These are phyloP conservation scores for Discostella pseudostelligera DNA, from an alignment of 108 stramenopile genomes.

Conservation along the genomic window DNA sequence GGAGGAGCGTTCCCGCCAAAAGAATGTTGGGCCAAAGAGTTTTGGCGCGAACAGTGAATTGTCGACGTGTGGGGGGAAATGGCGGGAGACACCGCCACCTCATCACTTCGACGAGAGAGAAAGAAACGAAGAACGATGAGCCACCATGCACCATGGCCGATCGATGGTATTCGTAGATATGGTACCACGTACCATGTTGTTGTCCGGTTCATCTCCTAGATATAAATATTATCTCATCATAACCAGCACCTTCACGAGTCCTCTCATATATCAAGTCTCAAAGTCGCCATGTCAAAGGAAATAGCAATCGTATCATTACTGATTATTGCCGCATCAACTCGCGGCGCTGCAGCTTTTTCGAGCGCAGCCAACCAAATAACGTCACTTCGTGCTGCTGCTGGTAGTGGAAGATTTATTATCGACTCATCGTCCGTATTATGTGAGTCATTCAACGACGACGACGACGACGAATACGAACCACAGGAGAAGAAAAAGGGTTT, in stretches of 20 bases:
- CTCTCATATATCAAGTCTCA: too few species aligned
- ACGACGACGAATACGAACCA: conserved; percentile 13
- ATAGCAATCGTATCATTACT: background rate
- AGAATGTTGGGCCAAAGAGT: too few species aligned
- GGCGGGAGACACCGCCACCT: background rate
- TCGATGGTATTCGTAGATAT: too few species aligned
- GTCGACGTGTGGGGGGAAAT: too few species aligned
- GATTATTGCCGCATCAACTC: too few species aligned
- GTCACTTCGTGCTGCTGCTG: too few species aligned
- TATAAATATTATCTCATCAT: background rate
- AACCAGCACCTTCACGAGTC: background rate
- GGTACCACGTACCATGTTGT: too few species aligned
- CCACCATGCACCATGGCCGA: too few species aligned
- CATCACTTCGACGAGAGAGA: background rate
- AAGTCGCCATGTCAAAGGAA: background rate
- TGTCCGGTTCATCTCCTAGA: too few species aligned
- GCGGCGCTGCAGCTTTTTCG: background rate
- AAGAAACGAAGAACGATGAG: background rate
- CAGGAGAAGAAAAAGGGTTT: conserved; percentile 49
- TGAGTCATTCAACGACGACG: conserved; percentile 29
- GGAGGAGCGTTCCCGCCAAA: too few species aligned
- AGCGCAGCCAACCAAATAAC: background rate
- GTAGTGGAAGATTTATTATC: too few species aligned
- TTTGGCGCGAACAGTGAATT: too few species aligned
- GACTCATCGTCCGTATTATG: conserved; percentile 3